phyloP scores from a whole-genome alignment of 768 basidiomycete species.

The Boletales sp. region DNA sequence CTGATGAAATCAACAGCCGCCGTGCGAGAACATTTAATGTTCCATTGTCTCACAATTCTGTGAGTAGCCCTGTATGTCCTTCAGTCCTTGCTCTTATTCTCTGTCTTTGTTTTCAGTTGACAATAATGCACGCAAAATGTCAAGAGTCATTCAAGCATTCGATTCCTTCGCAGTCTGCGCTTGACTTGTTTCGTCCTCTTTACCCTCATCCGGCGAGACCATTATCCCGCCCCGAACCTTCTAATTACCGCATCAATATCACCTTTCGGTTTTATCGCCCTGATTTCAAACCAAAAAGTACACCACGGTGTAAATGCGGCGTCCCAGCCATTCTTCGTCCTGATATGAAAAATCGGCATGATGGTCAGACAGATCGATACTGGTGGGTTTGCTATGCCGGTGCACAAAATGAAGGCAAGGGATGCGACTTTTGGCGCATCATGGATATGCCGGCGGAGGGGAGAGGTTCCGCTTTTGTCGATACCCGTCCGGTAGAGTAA shows the following conservation, averaged over 20 bases:
- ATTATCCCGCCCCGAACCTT: slow-evolving; percentile 36
- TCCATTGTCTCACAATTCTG: slow-evolving; percentile 76
- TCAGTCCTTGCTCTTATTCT: background rate
- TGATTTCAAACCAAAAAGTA: slow-evolving; percentile 64
- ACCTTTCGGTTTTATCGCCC: slow-evolving; percentile 87
- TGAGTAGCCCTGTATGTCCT: slow-evolving; percentile 31
- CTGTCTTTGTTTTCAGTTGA: slow-evolving; percentile 42
- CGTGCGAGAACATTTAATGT: slow-evolving; percentile 73
- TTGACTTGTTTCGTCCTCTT: slow-evolving; percentile 70
- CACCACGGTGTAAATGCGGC: slow-evolving; percentile 70
- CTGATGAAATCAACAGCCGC: slow-evolving; percentile 52
- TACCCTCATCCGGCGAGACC: slow-evolving; percentile 35
- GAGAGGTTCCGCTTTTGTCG: slow-evolving; percentile 46
- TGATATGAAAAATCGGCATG: slow-evolving; percentile 73
- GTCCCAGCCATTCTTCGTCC: slow-evolving; percentile 67
- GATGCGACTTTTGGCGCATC: slow-evolving; percentile 70
- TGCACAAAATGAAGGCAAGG: slow-evolving; percentile 81
- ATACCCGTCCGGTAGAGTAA: slow-evolving; percentile 8
- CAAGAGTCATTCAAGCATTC: slow-evolving; percentile 83
- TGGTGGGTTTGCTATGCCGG: slow-evolving; percentile 80
- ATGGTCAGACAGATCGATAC: slow-evolving; percentile 54
- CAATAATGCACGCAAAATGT: slow-evolving; percentile 85
- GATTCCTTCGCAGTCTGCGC: slow-evolving; percentile 64
- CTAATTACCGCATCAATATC: slow-evolving; percentile 76
- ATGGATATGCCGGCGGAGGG: slow-evolving; percentile 70